A percentile compares a stretch with the other conserved stretches of the same genome.
These are phyloP conservation scores for Pholiota microspora DNA, from an alignment of 768 basidiomycete genomes.

Conservation along the genomic window DNA sequence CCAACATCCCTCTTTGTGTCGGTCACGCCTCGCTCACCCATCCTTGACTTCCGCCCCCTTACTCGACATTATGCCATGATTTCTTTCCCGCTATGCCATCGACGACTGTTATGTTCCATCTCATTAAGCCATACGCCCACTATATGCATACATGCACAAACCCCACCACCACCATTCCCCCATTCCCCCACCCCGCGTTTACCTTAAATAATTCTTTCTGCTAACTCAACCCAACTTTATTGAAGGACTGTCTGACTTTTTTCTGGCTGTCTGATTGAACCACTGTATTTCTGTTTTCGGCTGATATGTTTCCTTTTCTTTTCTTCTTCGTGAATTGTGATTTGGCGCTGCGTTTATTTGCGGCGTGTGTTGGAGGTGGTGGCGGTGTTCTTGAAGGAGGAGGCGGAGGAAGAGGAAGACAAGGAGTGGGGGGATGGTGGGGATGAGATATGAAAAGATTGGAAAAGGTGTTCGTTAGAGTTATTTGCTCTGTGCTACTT, in stretches of 20 bases:
- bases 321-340: too few species aligned
- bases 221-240: constrained; percentile 3
- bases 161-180: too few species aligned
- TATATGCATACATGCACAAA: background rate
- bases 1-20: background rate
- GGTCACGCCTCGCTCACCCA: background rate
- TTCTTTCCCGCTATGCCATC: background rate
- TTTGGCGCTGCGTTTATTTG: background rate
- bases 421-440: background rate
- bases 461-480: background rate
- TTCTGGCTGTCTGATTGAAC: background rate
- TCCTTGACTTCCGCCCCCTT: background rate
- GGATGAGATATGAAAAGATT: background rate
- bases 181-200: background rate
- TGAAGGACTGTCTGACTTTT: constrained; percentile 2
- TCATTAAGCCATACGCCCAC: background rate
- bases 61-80: too few species aligned
- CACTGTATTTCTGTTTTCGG: background rate
- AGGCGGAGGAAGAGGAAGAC: background rate
- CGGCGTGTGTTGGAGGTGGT: background rate
- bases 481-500: background rate
- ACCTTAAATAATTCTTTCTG: constrained; percentile 7
- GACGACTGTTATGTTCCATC: background rate
- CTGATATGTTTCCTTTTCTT: background rate
- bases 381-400: background rate